Evolutionary conservation across 768 basidiomycete species (phyloP).

Genomic region (Boletellus sp.): DNA sequence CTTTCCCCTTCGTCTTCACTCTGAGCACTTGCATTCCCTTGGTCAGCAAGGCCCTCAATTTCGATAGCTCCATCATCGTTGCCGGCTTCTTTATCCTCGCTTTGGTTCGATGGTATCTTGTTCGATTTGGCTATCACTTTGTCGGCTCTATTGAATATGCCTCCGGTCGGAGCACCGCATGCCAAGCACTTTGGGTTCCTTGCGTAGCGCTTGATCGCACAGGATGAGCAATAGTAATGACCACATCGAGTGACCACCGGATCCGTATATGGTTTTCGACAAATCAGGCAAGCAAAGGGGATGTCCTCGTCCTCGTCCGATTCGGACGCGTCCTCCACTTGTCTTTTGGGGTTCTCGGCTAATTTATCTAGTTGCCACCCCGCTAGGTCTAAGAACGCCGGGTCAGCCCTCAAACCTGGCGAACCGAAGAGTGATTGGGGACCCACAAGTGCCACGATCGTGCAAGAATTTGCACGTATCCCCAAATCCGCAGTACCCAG

Average conservation of each 20-base stretch:
- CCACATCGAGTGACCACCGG: constrained; percentile 95
- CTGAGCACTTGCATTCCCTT: constrained; percentile 24
- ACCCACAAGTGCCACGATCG: constrained; percentile 91
- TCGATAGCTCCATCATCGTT: constrained; percentile 42
- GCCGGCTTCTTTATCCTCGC: constrained; percentile 43
- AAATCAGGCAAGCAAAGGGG: constrained; percentile 98
- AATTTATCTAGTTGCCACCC: constrained; percentile 99
- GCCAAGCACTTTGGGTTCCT: constrained; percentile 96
- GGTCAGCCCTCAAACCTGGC: constrained; percentile 7
- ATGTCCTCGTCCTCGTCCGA: constrained; percentile 82
- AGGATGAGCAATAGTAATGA: constrained; percentile 93
- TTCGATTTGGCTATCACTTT: constrained; percentile 88
- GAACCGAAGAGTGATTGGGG: not conserved
- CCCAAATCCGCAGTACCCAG: constrained; percentile 98
- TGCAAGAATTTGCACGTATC: constrained; percentile 99
- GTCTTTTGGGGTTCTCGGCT: constrained; percentile 69
- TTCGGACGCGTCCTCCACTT: constrained; percentile 52
- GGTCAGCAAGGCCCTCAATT: constrained; percentile 55
- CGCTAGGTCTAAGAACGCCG: constrained; percentile 64
- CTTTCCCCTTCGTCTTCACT: constrained; percentile 25
- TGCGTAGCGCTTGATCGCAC: constrained; percentile 91
- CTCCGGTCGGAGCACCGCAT: constrained; percentile 88
- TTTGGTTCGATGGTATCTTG: constrained; percentile 59
- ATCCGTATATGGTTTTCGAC: constrained; percentile 90
- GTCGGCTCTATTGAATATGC: constrained; percentile 94